phyloP scores from a whole-genome alignment of 1,284 basidiomycete species.

The Vanrija humicola region DNA sequence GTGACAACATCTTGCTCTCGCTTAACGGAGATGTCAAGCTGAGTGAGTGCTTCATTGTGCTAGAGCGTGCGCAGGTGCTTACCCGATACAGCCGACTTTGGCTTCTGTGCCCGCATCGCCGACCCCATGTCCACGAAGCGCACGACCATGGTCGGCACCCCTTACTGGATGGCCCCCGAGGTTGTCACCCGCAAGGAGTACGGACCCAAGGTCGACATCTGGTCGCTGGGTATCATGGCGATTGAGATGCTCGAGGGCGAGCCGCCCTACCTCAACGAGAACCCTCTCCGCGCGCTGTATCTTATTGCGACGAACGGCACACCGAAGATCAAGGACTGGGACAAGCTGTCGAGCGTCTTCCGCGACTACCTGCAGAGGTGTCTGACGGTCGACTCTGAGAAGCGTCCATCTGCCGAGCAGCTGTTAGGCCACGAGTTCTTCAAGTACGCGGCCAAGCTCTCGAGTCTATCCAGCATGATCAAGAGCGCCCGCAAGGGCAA shows the following conservation, averaged over 20 bases:
- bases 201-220: constrained; percentile 97
- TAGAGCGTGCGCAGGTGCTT: not conserved
- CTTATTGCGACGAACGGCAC: constrained; percentile 98
- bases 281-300: constrained; percentile 90
- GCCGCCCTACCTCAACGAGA: constrained; percentile 95
- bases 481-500: constrained; percentile 74
- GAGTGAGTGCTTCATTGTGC: constrained; percentile 58
- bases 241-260: constrained; percentile 99
- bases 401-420: constrained; percentile 79
- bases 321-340: constrained; percentile 91
- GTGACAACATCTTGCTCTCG: constrained; percentile 89
- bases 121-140: constrained; percentile 85
- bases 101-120: constrained; percentile 96
- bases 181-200: constrained; percentile 98
- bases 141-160: constrained; percentile 99
- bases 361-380: constrained; percentile 83
- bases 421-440: constrained; percentile 89
- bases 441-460: constrained; percentile 75
- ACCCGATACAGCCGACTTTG: constrained; percentile 77
- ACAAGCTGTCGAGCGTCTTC: constrained; percentile 81
- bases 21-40: constrained; percentile 95
- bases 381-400: constrained; percentile 93
- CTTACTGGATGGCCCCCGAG: constrained; percentile 99
- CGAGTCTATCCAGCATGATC: constrained; percentile 84
- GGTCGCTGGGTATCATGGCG: constrained; percentile 98